Conservation (phyloP, 768 basidiomycete species). For the Galerina marginata region DNA sequence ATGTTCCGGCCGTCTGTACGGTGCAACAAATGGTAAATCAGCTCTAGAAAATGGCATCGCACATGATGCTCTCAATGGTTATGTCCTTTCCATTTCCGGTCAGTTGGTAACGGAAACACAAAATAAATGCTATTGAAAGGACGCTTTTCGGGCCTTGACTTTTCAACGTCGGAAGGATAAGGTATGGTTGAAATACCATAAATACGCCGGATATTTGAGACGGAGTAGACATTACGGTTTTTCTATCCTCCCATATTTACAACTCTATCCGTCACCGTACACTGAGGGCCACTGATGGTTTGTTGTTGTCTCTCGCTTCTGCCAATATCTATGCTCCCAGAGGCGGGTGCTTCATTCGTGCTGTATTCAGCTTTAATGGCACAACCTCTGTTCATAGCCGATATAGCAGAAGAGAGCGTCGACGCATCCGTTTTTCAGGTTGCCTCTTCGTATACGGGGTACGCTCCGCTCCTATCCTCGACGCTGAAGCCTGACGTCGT, state of each 20-base stretch:
- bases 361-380: slow-evolving; percentile 38
- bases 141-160: slow-evolving; percentile 6
- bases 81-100: slow-evolving; percentile 33
- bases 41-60: slow-evolving; percentile 13
- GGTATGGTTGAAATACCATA: slow-evolving; percentile 15
- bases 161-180: not conserved
- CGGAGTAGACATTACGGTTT: not conserved
- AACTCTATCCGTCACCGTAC: not conserved
- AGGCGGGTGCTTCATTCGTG: slow-evolving; percentile 6
- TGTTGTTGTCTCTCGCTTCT: slow-evolving; percentile 17
- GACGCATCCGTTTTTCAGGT: slow-evolving; percentile 17
- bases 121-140: not conserved
- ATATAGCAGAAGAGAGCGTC: slow-evolving; percentile 56
- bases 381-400: slow-evolving; percentile 62
- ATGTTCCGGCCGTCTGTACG: slow-evolving; percentile 32
- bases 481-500: too few relatives aligned
- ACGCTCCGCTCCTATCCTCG: too few relatives aligned
- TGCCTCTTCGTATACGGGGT: not conserved
- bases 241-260: not conserved
- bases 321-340: slow-evolving; percentile 14
- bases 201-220: slow-evolving; percentile 12
- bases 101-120: not conserved
- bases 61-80: slow-evolving; percentile 25
- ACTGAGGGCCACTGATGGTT: not conserved
- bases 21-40: slow-evolving; percentile 7